Base-by-base conservation (phyloP, 345 rosid genomes). In the Eucalyptus lansdowneana region DNA sequence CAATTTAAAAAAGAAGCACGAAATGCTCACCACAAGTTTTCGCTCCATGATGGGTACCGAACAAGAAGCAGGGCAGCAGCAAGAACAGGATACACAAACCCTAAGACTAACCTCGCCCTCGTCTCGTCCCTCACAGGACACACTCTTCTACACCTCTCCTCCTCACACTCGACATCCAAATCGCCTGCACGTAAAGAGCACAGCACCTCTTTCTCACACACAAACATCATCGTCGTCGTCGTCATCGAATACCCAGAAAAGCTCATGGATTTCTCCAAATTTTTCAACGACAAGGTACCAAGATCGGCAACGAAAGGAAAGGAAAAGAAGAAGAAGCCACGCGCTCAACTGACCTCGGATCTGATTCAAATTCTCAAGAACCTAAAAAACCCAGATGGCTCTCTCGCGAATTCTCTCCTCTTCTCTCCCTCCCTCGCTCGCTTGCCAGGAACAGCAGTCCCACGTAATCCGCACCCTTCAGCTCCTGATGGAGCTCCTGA, bases 21-120 rank as follows among this genome's bases (percentile, higher is more conserved):
- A 76, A 76, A 37, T 76, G 83, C 83, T 76, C 44, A 90, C 92
- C 92, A 90, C 92, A 80, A 90, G 92, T 90, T 90, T 90, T 86
- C 90, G 89, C 80, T 90, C 90, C 92, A 90, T 90, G 87, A 49
- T 8, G 47, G 44, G 9, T 16, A 27, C 53, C 49, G 27, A 42
- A 14, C 50, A 58, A 87, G 83, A 37, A 76, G 25, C 83, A 76
- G 47, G 87, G 80, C 50, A 7, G 27, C 87, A 51, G 89, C 60
- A 31, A 86, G 45, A 86, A 86, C 65, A 8, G 60, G 86, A 40
- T 50, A 34, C 37, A 50, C 86, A 85, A 62, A 65, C 80, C 89
- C 86, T 80, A 90, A 88, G 54, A 87, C 89, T 90, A 86, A 69
- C 27, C 51, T 60, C 51, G 42, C 86, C 62, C 86, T 89, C 80